Percentiles rank a stretch among this genome's conserved stretches.
Evolutionary conservation across 352 stramenopile genomes (phyloP).

Genomic region (Globisporangium apiculatum): DNA sequence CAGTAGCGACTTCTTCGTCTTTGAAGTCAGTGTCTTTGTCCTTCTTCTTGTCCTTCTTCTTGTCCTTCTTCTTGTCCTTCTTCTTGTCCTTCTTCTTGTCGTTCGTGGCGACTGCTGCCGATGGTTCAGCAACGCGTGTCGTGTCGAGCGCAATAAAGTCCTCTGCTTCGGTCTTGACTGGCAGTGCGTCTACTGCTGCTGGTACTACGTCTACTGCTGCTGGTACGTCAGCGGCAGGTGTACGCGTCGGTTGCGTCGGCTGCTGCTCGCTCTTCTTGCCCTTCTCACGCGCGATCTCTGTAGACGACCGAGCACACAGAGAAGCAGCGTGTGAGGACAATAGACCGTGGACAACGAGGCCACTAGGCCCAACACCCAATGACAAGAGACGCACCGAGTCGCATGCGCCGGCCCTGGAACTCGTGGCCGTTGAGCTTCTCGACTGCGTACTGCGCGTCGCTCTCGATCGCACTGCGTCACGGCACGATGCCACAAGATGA

Average conservation of each 20-base stretch:
- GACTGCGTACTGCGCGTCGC: constrained; percentile 59
- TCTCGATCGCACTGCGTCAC: constrained; percentile 48
- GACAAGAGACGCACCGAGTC: constrained; percentile 41
- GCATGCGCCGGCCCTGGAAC: constrained; percentile 74
- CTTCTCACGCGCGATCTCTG: constrained; percentile 76
- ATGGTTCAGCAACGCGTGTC: neutral
- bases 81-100: constrained; percentile 15
- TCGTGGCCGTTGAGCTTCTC: constrained; percentile 72
- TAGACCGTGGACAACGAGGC: neutral
- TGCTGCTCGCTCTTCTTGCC: constrained; percentile 22
- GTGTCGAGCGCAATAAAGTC: constrained; percentile 14
- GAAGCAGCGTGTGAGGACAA: neutral
- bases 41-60: constrained; percentile 20
- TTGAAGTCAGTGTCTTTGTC: neutral
- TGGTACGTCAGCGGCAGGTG: neutral
- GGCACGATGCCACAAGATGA: too few species aligned
- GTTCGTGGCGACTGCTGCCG: constrained; percentile 7
- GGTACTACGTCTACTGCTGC: neutral
- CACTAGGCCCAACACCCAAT: neutral
- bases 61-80: constrained; percentile 15
- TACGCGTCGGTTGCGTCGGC: neutral
- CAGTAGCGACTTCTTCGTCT: constrained; percentile 2
- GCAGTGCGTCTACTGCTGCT: too few species aligned
- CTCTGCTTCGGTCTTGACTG: constrained; percentile 4
- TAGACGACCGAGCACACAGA: neutral